Percentiles rank a stretch among this genome's conserved stretches.
These are phyloP conservation scores for Lathyrus sativus DNA, from an alignment of 306 rosid species.

Conservation along the genomic window DNA sequence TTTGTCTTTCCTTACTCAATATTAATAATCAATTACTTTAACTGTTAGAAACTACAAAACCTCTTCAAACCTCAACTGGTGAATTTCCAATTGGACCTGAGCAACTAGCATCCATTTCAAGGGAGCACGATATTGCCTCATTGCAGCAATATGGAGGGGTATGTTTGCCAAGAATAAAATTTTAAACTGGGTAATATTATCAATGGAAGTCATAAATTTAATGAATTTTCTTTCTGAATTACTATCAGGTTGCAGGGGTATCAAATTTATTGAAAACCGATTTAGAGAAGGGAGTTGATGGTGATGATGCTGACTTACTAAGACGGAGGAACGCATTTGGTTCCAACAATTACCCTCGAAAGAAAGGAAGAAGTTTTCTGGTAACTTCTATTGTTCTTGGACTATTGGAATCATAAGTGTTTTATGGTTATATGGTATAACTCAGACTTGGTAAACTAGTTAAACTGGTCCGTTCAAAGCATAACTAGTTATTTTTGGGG, in stretches of 20 bases:
- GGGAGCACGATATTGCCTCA: slow-evolving; percentile 61
- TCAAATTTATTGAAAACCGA: slow-evolving; percentile 64
- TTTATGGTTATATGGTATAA: slow-evolving; percentile 3
- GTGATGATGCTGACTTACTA: slow-evolving; percentile 73
- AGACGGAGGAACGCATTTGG: slow-evolving; percentile 74
- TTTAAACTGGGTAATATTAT: neutral
- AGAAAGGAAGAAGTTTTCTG: slow-evolving; percentile 81
- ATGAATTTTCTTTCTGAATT: slow-evolving; percentile 26
- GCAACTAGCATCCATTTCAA: slow-evolving; percentile 69
- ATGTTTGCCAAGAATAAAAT: slow-evolving; percentile 35
- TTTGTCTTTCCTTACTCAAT: neutral
- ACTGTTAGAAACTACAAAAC: slow-evolving; percentile 42
- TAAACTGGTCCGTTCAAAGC: neutral
- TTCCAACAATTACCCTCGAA: slow-evolving; percentile 80
- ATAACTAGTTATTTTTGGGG: neutral
- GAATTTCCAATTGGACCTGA: slow-evolving; percentile 78
- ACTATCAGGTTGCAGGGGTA: slow-evolving; percentile 69
- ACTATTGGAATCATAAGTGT: slow-evolving; percentile 11
- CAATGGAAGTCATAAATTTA: slow-evolving; percentile 17
- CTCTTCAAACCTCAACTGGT: slow-evolving; percentile 45
- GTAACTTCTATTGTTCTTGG: slow-evolving; percentile 45
- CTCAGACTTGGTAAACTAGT: neutral
- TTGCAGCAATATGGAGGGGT: slow-evolving; percentile 82
- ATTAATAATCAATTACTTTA: slow-evolving; percentile 26
- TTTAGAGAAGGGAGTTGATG: slow-evolving; percentile 76